A percentile compares a stretch with the other conserved stretches of the same genome.
Evolutionary conservation across 495 filamentous ascomycete genomes (phyloP).

Genomic region (Penicillium crystallinum): DNA sequence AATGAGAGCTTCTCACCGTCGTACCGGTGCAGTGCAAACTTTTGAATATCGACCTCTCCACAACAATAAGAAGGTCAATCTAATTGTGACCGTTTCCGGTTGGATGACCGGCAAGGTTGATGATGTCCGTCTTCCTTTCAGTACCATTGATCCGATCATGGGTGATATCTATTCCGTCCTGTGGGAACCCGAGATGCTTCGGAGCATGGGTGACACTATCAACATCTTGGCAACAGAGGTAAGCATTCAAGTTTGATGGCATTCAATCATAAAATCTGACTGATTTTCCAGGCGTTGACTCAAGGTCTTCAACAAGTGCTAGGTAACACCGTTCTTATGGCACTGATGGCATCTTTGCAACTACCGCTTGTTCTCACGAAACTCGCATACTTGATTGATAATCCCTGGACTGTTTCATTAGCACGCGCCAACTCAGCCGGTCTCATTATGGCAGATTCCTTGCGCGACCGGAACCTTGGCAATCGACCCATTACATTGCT

Average conservation of each 20-base stretch:
- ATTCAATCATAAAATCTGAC: constrained; percentile 5
- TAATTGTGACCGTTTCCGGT: constrained; percentile 92
- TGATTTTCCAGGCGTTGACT: constrained; percentile 66
- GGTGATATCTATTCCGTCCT: constrained; percentile 95
- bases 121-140: constrained; percentile 90
- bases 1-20: constrained; percentile 72
- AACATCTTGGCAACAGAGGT: constrained; percentile 98
- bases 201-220: constrained; percentile 94
- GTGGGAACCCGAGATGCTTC: constrained; percentile 98
- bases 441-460: constrained; percentile 89
- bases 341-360: constrained; percentile 90
- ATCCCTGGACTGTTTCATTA: constrained; percentile 93
- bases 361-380: constrained; percentile 90
- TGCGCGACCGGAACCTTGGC: constrained; percentile 88
- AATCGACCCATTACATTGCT: constrained; percentile 91
- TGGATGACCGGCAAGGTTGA: constrained; percentile 99
- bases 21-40: constrained; percentile 86
- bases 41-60: constrained; percentile 96
- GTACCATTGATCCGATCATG: constrained; percentile 96
- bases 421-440: constrained; percentile 83
- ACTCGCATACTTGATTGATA: constrained; percentile 94
- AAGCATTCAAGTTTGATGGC: constrained; percentile 17
- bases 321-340: constrained; percentile 79
- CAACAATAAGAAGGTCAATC: constrained; percentile 94
- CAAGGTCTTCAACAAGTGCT: constrained; percentile 95